phyloP scores from a whole-genome alignment of 805 yeast genomes.

The Lipomyces oligophaga region DNA sequence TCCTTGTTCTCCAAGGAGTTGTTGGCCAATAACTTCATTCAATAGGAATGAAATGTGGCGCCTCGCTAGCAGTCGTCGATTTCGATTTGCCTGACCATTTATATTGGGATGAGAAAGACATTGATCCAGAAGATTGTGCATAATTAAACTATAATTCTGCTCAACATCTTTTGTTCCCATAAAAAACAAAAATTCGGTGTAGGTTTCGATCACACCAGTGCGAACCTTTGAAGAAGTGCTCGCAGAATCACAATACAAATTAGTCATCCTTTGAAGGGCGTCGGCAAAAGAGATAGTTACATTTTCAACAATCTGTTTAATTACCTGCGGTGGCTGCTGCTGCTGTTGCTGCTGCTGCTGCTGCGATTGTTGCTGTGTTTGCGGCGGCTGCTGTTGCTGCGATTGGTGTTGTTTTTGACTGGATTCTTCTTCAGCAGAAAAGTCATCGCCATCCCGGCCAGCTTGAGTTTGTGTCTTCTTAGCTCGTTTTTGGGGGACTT shows the following conservation, averaged over 20 bases:
- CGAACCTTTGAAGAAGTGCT: slow-evolving; percentile 25
- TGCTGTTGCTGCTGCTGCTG: slow-evolving; percentile 13
- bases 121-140: slow-evolving; percentile 26
- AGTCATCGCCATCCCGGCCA: slow-evolving; percentile 16
- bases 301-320: slow-evolving; percentile 24
- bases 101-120: slow-evolving; percentile 23
- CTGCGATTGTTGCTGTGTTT: slow-evolving; percentile 8
- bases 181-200: slow-evolving; percentile 27
- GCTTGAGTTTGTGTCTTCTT: slow-evolving; percentile 23
- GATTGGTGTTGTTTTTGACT: slow-evolving; percentile 16
- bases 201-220: slow-evolving; percentile 33
- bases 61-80: slow-evolving; percentile 28
- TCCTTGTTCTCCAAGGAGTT: slow-evolving; percentile 36
- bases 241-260: slow-evolving; percentile 26
- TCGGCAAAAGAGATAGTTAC: slow-evolving; percentile 29
- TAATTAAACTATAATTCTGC: slow-evolving; percentile 28
- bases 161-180: slow-evolving; percentile 28
- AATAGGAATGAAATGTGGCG: slow-evolving; percentile 32
- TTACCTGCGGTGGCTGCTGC: slow-evolving; percentile 15
- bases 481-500: slow-evolving; percentile 22
- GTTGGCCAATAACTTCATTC: slow-evolving; percentile 31
- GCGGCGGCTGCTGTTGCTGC: slow-evolving; percentile 14
- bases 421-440: slow-evolving; percentile 12
- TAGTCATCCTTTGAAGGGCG: slow-evolving; percentile 23
- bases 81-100: slow-evolving; percentile 11